These are phyloP conservation scores for Crithidia fasciculata DNA, from an alignment of 208 protist genomes.

Conservation along the genomic window DNA sequence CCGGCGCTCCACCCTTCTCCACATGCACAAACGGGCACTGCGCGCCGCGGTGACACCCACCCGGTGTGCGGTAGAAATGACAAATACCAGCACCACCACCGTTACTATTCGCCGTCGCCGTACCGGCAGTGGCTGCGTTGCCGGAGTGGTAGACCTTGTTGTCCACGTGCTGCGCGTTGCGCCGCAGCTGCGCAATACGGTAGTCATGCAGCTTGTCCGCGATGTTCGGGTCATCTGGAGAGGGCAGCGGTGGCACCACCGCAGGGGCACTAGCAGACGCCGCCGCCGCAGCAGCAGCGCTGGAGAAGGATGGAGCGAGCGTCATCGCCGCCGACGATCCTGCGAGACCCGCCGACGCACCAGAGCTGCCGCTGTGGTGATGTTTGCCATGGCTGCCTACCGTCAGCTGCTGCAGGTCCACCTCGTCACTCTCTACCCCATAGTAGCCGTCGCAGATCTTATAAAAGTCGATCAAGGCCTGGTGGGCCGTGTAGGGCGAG, in stretches of 20 bases:
- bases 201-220: constrained; percentile 66
- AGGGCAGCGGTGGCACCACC: constrained; percentile 17
- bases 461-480: constrained; percentile 85
- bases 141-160: constrained; percentile 44
- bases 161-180: constrained; percentile 74
- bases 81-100: constrained; percentile 36
- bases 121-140: neutral
- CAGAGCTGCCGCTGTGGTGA: neutral
- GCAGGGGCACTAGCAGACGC: neutral
- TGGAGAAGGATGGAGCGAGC: constrained; percentile 1
- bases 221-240: constrained; percentile 33
- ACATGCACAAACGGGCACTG: constrained; percentile 75
- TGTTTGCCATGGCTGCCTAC: constrained; percentile 19
- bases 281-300: neutral
- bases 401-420: constrained; percentile 38
- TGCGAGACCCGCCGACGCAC: neutral
- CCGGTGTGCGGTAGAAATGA: constrained; percentile 66
- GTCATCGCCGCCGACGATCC: neutral
- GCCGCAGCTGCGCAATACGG: constrained; percentile 70
- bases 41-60: constrained; percentile 68
- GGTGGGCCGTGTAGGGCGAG: constrained; percentile 64
- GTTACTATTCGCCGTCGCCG: neutral
- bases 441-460: constrained; percentile 65
- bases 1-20: constrained; percentile 38
- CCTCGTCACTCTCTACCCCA: constrained; percentile 45